phyloP scores from a whole-genome alignment of 805 yeast genomes.

The Saccharomycopsis fibuligera region DNA sequence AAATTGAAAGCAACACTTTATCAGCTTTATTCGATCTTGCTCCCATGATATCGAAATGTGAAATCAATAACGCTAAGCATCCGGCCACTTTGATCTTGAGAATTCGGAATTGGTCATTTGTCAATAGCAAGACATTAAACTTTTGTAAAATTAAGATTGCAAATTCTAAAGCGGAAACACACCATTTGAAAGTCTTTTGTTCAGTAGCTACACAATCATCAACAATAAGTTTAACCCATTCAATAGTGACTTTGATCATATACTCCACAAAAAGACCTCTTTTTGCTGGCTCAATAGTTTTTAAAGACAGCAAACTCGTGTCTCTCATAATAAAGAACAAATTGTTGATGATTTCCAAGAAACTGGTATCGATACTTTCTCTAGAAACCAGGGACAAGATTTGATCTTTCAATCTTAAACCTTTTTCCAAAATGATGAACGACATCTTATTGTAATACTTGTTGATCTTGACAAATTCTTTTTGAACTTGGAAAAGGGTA shows the following conservation, averaged over 20 bases:
- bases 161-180: conserved; percentile 91
- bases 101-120: conserved; percentile 65
- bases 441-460: conserved; percentile 13
- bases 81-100: conserved; percentile 83
- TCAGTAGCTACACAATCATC: conserved; percentile 95
- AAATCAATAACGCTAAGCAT: conserved; percentile 86
- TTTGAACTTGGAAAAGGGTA: conserved; percentile 16
- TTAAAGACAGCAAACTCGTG: conserved; percentile 10
- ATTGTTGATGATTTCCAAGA: conserved; percentile 16
- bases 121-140: conserved; percentile 74
- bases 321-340: conserved; percentile 19
- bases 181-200: conserved; percentile 88
- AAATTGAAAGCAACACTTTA: conserved; percentile 22
- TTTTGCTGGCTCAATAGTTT: conserved; percentile 10
- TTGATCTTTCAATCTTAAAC: conserved; percentile 12
- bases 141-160: conserved; percentile 93
- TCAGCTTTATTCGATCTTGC: conserved; percentile 72
- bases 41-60: conserved; percentile 98
- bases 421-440: conserved; percentile 14
- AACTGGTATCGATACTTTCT: conserved; percentile 1
- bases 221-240: conserved; percentile 88
- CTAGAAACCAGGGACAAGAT: background rate
- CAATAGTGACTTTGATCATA: conserved; percentile 69
- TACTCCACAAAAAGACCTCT: conserved; percentile 7
- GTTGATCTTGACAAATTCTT: conserved; percentile 16